Percentiles rank a stretch among this genome's conserved stretches.
These are phyloP conservation scores for Euphorbia schlechtendalii DNA, from an alignment of 441 rosid genomes.

Conservation along the genomic window DNA sequence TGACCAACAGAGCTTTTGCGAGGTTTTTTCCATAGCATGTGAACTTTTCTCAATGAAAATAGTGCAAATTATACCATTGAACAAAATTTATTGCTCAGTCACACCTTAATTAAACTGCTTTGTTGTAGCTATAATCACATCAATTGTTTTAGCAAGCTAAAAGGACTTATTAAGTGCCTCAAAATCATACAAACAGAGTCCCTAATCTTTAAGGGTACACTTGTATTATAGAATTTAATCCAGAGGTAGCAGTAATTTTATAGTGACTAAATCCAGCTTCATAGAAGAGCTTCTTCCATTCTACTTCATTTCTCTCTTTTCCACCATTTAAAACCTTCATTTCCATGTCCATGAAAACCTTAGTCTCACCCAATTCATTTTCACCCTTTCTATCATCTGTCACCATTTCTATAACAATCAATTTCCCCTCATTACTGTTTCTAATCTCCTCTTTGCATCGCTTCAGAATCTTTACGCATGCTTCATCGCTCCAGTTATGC, in stretches of 20 bases:
- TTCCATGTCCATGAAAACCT: conserved; percentile 22
- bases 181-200: not conserved
- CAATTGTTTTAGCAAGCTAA: not conserved
- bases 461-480: conserved; percentile 33
- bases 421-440: conserved; percentile 20
- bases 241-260: conserved; percentile 20
- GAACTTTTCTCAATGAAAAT: no score
- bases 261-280: conserved; percentile 26
- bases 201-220: conserved; percentile 18
- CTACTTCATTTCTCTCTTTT: conserved; percentile 23
- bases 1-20: no score
- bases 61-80: no score
- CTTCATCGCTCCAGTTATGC: conserved; percentile 31
- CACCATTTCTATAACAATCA: conserved; percentile 33
- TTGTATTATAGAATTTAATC: conserved; percentile 20
- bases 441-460: conserved; percentile 30
- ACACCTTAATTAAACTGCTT: no score
- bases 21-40: no score
- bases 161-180: not conserved
- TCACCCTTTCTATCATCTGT: conserved; percentile 7
- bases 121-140: not conserved
- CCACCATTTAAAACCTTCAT: conserved; percentile 16
- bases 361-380: not conserved
- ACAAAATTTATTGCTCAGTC: no score
- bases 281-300: conserved; percentile 28